Percentiles rank a stretch among this genome's conserved stretches.
Conservation (phyloP, 2,329 filamentous ascomycete genomes). For the Bisporella sp. region DNA sequence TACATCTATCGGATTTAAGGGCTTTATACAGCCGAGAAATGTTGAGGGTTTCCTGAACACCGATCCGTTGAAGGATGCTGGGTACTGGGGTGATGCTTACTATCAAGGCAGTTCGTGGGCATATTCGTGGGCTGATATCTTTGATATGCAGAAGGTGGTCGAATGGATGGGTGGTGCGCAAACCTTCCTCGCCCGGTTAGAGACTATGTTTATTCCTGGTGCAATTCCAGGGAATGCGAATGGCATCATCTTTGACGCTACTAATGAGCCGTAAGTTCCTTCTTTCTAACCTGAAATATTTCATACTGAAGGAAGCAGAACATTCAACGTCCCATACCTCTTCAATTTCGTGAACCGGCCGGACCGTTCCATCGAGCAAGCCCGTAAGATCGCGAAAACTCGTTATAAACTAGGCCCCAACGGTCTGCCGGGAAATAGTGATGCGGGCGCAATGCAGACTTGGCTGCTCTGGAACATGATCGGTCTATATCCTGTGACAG, state of each 20-base stretch:
- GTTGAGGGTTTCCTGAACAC: constrained; percentile 38
- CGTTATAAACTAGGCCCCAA: constrained; percentile 48
- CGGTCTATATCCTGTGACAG: constrained; percentile 60
- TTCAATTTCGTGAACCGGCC: constrained; percentile 62
- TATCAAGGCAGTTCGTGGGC: constrained; percentile 46
- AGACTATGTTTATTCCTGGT: constrained; percentile 43
- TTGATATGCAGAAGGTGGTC: constrained; percentile 45
- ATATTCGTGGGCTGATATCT: constrained; percentile 46
- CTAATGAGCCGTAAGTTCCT: constrained; percentile 19
- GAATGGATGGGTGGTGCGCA: constrained; percentile 38
- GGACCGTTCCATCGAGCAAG: constrained; percentile 51
- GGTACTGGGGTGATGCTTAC: constrained; percentile 46
- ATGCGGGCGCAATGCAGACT: constrained; percentile 67
- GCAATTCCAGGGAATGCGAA: constrained; percentile 35
- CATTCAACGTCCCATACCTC: constrained; percentile 59
- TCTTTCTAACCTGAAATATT: neutral
- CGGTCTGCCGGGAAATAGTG: constrained; percentile 63
- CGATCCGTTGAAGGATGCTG: constrained; percentile 40
- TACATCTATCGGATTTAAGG: constrained; percentile 50
- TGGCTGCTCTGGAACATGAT: constrained; percentile 65
- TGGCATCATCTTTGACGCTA: constrained; percentile 54
- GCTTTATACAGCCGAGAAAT: constrained; percentile 57
- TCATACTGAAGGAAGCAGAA: constrained; percentile 7
- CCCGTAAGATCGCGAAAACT: constrained; percentile 49
- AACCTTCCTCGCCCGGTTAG: constrained; percentile 41